phyloP scores from a whole-genome alignment of 495 filamentous ascomycete species.

The Aspergillus haitiensis region DNA sequence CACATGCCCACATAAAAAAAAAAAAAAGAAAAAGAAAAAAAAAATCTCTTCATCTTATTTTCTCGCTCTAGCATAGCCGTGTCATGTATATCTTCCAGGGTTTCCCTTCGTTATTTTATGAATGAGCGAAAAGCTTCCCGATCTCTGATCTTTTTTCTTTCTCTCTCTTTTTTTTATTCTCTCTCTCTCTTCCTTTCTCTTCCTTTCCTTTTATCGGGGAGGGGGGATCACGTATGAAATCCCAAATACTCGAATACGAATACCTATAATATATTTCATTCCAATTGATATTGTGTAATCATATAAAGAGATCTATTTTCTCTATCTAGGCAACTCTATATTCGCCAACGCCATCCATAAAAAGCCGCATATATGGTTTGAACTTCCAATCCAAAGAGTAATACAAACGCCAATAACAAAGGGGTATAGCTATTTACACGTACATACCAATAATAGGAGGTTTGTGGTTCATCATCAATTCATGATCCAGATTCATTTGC shows the following conservation, averaged over 20 bases:
- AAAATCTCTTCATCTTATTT: slow-evolving; percentile 4
- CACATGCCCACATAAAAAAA: not conserved
- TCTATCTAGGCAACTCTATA: too few relatives aligned
- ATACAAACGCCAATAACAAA: too few relatives aligned
- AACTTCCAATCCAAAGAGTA: too few relatives aligned
- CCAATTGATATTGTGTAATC: too few relatives aligned
- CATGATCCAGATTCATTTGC: too few relatives aligned
- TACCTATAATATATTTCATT: too few relatives aligned
- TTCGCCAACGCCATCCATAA: slow-evolving; percentile 1
- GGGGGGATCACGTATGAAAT: not conserved
- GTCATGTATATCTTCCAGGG: slow-evolving; percentile 21
- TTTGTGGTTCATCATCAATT: too few relatives aligned
- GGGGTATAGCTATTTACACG: too few relatives aligned
- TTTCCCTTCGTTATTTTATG: slow-evolving; percentile 11
- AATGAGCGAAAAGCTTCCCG: slow-evolving; percentile 20
- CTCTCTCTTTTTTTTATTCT: not conserved
- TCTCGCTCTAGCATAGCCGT: slow-evolving; percentile 27
- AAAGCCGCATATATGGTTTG: too few relatives aligned
- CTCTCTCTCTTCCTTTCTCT: not conserved
- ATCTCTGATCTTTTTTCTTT: not conserved
- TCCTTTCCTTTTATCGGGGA: not conserved
- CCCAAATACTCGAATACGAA: not conserved
- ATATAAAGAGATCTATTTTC: too few relatives aligned
- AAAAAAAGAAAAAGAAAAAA: slow-evolving; percentile 12
- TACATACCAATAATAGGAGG: too few relatives aligned